Conservation (phyloP, 768 basidiomycete genomes). For the Mycena amicta region DNA sequence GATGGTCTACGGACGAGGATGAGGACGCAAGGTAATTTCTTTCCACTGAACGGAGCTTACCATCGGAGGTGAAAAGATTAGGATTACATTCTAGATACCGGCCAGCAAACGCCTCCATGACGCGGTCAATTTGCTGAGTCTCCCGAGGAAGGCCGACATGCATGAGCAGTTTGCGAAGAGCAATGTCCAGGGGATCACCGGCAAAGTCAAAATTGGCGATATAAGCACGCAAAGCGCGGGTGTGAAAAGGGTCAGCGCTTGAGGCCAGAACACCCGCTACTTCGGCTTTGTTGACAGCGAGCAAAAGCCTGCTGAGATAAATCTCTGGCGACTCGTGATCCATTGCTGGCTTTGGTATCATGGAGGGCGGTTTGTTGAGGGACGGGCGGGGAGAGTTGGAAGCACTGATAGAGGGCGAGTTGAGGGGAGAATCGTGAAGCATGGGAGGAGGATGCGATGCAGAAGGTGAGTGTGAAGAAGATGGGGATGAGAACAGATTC, state of each 20-base stretch:
- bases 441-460: slow-evolving; percentile 8
- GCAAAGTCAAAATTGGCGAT: slow-evolving; percentile 78
- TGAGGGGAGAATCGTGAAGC: slow-evolving; percentile 17
- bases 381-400: slow-evolving; percentile 49
- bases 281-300: slow-evolving; percentile 74
- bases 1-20: slow-evolving; percentile 65
- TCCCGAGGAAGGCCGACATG: slow-evolving; percentile 89
- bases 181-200: slow-evolving; percentile 85
- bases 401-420: slow-evolving; percentile 22
- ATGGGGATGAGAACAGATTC: slow-evolving; percentile 54
- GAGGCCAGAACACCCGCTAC: slow-evolving; percentile 80
- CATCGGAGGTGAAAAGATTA: slow-evolving; percentile 74
- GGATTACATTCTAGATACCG: slow-evolving; percentile 86
- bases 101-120: slow-evolving; percentile 92
- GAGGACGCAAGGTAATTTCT: no score
- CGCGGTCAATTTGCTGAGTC: slow-evolving; percentile 98
- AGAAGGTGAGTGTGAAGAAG: slow-evolving; percentile 38
- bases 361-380: slow-evolving; percentile 43
- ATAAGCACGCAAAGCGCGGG: slow-evolving; percentile 68
- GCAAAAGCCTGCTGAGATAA: slow-evolving; percentile 67
- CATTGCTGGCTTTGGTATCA: slow-evolving; percentile 52
- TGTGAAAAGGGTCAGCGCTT: slow-evolving; percentile 75
- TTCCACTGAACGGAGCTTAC: slow-evolving; percentile 43
- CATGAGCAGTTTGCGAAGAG: slow-evolving; percentile 88
- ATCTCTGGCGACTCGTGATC: slow-evolving; percentile 68